Conservation (phyloP, 1,284 basidiomycete species). For the Earliella scabrosa region DNA sequence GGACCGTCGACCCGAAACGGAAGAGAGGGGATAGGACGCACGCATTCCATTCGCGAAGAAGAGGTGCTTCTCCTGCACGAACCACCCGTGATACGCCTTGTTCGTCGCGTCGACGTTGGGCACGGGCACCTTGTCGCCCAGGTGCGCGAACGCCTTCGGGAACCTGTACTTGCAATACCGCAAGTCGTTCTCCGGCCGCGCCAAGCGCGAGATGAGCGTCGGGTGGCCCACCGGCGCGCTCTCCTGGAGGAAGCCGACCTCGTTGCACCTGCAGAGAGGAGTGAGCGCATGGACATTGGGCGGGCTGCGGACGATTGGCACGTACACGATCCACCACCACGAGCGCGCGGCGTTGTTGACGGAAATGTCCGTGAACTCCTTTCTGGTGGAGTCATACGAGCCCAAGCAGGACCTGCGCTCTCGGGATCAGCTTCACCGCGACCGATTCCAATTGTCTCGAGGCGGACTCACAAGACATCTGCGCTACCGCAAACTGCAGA, state of each 20-base stretch:
- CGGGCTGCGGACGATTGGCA: neutral
- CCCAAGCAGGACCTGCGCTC: slow-evolving; percentile 62
- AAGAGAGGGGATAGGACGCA: slow-evolving; percentile 19
- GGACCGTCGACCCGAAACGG: too few relatives aligned
- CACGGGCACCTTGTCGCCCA: slow-evolving; percentile 35
- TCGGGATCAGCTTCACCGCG: neutral
- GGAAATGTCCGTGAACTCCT: slow-evolving; percentile 54
- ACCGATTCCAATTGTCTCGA: neutral
- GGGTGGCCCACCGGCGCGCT: slow-evolving; percentile 57
- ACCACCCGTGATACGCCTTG: slow-evolving; percentile 61
- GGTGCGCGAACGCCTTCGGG: slow-evolving; percentile 51
- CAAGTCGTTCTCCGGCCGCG: slow-evolving; percentile 64
- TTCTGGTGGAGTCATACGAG: slow-evolving; percentile 52
- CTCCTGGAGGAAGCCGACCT: slow-evolving; percentile 68
- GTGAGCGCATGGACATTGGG: neutral
- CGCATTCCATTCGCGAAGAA: slow-evolving; percentile 69
- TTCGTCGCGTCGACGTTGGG: slow-evolving; percentile 51
- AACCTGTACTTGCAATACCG: slow-evolving; percentile 68
- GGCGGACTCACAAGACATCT: slow-evolving; percentile 45
- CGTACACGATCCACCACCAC: slow-evolving; percentile 66
- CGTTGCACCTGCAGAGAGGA: slow-evolving; percentile 57
- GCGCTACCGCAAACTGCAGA: slow-evolving; percentile 46
- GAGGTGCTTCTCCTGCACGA: slow-evolving; percentile 55
- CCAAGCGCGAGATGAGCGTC: slow-evolving; percentile 59
- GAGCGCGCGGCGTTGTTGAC: slow-evolving; percentile 57